Evolutionary conservation across 495 filamentous ascomycete genomes (phyloP).

Genomic region (Hamigera avellanea): DNA sequence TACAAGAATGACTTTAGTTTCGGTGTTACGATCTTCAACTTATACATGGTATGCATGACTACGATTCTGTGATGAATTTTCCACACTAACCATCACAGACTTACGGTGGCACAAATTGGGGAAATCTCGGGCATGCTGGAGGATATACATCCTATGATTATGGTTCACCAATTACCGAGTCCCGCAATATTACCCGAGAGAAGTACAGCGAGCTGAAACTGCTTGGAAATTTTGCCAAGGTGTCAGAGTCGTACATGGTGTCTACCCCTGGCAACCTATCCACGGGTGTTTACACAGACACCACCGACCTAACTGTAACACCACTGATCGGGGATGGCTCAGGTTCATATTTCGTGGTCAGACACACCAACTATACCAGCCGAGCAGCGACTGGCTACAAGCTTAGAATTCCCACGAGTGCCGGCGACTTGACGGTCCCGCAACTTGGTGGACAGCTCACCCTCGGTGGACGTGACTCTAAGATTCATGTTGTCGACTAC

Average conservation of each 20-base stretch:
- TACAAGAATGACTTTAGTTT: constrained; percentile 70
- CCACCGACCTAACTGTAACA: constrained; percentile 43
- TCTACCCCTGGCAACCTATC: constrained; percentile 36
- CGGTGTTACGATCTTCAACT: constrained; percentile 46
- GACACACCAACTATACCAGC: constrained; percentile 51
- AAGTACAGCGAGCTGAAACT: constrained; percentile 76
- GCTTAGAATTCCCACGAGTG: constrained; percentile 47
- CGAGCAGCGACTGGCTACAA: constrained; percentile 46
- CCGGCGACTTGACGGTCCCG: constrained; percentile 50
- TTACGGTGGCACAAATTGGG: constrained; percentile 77
- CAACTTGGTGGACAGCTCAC: constrained; percentile 49
- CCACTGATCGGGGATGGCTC: constrained; percentile 41
- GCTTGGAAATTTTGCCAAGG: constrained; percentile 58
- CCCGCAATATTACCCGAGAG: constrained; percentile 51
- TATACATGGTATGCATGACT: constrained; percentile 54
- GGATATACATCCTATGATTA: constrained; percentile 72
- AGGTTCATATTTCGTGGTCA: constrained; percentile 51
- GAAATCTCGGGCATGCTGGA: constrained; percentile 61
- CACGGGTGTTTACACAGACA: constrained; percentile 38
- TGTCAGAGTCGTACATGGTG: constrained; percentile 53
- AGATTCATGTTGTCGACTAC: constrained; percentile 66
- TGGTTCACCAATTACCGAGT: constrained; percentile 55
- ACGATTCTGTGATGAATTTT: background rate
- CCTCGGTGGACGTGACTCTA: constrained; percentile 63
- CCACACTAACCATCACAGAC: constrained; percentile 26